Conservation (phyloP, 2,329 filamentous ascomycete species). For the Colletotrichum sp. region DNA sequence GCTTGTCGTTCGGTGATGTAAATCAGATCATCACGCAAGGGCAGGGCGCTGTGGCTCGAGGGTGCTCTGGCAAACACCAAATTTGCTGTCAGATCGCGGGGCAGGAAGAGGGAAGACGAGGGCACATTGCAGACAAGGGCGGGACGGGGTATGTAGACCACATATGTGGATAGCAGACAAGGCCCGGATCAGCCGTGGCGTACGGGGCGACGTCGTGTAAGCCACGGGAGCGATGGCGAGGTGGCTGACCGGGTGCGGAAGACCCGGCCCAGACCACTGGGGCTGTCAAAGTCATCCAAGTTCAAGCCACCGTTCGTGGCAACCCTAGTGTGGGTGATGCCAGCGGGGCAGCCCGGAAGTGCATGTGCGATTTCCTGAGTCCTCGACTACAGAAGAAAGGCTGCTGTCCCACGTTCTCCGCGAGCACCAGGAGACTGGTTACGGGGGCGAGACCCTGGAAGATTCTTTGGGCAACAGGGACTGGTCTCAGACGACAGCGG, state of each 20-base stretch:
- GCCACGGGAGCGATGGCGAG: constrained; percentile 9
- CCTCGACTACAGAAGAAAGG: background rate
- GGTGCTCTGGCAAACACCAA: background rate
- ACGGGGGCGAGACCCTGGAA: background rate
- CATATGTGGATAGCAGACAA: background rate
- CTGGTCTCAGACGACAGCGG: background rate
- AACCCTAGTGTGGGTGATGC: background rate
- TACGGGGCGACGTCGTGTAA: constrained; percentile 6
- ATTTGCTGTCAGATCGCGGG: background rate
- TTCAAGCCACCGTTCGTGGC: background rate
- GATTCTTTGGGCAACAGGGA: background rate
- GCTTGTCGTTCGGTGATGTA: background rate
- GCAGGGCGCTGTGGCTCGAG: background rate
- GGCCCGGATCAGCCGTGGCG: background rate
- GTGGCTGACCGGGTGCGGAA: constrained; percentile 10
- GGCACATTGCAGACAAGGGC: background rate
- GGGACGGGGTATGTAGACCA: background rate
- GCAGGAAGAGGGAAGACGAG: background rate
- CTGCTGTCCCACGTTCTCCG: background rate
- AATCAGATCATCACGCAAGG: constrained; percentile 1
- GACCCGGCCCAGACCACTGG: background rate
- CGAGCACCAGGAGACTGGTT: background rate
- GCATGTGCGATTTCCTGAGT: background rate
- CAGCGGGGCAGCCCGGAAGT: background rate
- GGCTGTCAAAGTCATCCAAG: background rate